These are phyloP conservation scores for Suillus tomentosus DNA, from an alignment of 768 basidiomycete genomes.

Conservation along the genomic window DNA sequence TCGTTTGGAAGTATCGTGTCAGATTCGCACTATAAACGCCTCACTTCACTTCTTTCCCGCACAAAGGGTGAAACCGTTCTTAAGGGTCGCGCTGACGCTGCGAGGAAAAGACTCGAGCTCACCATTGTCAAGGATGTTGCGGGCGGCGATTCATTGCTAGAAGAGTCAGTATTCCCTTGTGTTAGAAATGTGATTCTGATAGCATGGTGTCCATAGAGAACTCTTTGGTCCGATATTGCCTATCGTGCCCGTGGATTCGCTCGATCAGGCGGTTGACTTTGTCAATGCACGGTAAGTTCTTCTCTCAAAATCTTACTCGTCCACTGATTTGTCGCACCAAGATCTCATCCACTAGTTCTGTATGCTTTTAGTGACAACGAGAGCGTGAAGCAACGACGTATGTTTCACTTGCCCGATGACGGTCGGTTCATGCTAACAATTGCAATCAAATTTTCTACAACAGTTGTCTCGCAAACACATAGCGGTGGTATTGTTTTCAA, in stretches of 20 bases:
- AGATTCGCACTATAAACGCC: conserved; percentile 52
- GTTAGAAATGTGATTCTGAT: not conserved
- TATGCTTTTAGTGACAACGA: conserved; percentile 63
- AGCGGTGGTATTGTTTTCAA: conserved; percentile 63
- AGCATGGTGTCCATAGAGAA: conserved; percentile 45
- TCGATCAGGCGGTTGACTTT: conserved; percentile 58
- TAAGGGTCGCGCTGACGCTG: conserved; percentile 38
- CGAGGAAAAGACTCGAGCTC: conserved; percentile 52
- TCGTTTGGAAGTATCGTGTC: conserved; percentile 56
- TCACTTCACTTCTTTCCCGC: conserved; percentile 50
- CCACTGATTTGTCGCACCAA: conserved; percentile 23
- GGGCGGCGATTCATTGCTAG: conserved; percentile 58
- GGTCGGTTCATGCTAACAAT: conserved; percentile 25
- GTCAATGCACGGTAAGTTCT: conserved; percentile 50
- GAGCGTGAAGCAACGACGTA: conserved; percentile 41
- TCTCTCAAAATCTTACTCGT: not conserved
- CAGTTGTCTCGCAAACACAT: conserved; percentile 56
- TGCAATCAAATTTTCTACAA: not conserved
- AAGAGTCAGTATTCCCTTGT: conserved; percentile 44
- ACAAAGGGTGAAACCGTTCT: conserved; percentile 58
- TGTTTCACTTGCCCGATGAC: conserved; percentile 14
- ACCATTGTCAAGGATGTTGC: conserved; percentile 60
- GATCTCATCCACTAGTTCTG: conserved; percentile 60
- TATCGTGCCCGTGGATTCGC: conserved; percentile 54
- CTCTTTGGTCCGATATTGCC: conserved; percentile 75